These are phyloP conservation scores for Nissolia schottii DNA, from an alignment of 306 rosid species.

Conservation along the genomic window DNA sequence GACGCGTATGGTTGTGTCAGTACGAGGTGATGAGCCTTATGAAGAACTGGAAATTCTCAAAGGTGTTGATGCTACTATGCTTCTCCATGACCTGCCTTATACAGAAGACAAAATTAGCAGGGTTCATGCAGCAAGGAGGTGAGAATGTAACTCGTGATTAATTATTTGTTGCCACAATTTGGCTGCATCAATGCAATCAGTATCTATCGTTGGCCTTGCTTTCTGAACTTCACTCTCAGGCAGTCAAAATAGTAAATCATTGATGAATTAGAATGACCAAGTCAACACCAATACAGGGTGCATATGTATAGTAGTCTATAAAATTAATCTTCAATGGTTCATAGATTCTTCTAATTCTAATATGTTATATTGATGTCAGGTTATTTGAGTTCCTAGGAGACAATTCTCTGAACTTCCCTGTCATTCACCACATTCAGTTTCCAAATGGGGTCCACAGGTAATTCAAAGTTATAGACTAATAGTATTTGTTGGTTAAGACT, in stretches of 20 bases:
- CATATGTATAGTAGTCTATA: neutral
- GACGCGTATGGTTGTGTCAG: constrained; percentile 79
- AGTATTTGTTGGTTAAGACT: constrained; percentile 10
- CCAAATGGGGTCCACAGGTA: constrained; percentile 87
- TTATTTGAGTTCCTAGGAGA: constrained; percentile 78
- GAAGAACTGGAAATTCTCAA: constrained; percentile 76
- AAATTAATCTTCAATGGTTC: neutral
- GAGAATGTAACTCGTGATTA: constrained; percentile 21
- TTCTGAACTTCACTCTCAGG: neutral
- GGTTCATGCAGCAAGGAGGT: constrained; percentile 98
- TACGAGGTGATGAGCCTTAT: constrained; percentile 82
- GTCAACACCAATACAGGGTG: neutral
- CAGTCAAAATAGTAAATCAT: neutral
- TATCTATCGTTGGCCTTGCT: neutral
- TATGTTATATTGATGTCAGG: constrained; percentile 34
- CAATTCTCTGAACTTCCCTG: constrained; percentile 70
- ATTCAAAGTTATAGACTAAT: neutral
- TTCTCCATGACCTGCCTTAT: constrained; percentile 80
- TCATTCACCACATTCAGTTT: constrained; percentile 89
- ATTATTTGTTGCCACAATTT: constrained; percentile 9
- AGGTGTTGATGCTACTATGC: constrained; percentile 71
- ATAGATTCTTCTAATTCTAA: constrained; percentile 9
- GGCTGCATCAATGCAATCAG: neutral
- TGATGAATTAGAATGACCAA: constrained; percentile 1
- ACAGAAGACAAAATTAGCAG: constrained; percentile 69